Percentiles rank a stretch among this genome's conserved stretches.
phyloP scores from a whole-genome alignment of 2,329 filamentous ascomycete species.

The Neurospora sp. region DNA sequence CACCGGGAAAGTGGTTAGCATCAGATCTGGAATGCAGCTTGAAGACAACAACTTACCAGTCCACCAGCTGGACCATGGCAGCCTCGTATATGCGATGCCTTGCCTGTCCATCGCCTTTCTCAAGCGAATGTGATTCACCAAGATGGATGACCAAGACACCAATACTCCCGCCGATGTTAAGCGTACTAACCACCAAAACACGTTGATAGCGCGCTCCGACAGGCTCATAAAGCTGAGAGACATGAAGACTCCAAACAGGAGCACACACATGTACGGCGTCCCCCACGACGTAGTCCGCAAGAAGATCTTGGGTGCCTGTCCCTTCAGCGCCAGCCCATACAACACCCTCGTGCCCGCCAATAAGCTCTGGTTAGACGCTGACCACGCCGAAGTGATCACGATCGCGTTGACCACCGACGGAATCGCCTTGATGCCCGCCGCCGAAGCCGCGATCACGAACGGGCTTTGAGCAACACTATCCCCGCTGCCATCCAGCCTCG shows the following conservation, averaged over 20 bases:
- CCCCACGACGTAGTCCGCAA: conserved; percentile 40
- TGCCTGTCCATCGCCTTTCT: conserved; percentile 44
- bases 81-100: conserved; percentile 34
- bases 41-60: conserved; percentile 35
- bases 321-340: conserved; percentile 48
- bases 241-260: conserved; percentile 44
- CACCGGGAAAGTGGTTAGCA: neutral
- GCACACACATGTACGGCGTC: conserved; percentile 47
- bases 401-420: conserved; percentile 68
- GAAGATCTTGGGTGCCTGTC: conserved; percentile 47
- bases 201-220: conserved; percentile 46
- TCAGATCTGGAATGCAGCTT: neutral
- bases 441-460: conserved; percentile 62
- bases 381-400: conserved; percentile 63
- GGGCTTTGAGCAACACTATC: conserved; percentile 43
- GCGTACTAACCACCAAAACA: conserved; percentile 56
- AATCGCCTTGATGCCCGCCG: conserved; percentile 56
- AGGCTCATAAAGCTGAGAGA: conserved; percentile 49
- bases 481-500: conserved; percentile 30
- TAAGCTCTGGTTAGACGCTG: conserved; percentile 58
- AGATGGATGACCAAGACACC: conserved; percentile 51
- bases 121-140: conserved; percentile 50
- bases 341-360: conserved; percentile 48
- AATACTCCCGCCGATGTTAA: conserved; percentile 53
- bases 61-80: conserved; percentile 56